phyloP scores from a whole-genome alignment of 331 rosid species.

The Quercus phellos region DNA sequence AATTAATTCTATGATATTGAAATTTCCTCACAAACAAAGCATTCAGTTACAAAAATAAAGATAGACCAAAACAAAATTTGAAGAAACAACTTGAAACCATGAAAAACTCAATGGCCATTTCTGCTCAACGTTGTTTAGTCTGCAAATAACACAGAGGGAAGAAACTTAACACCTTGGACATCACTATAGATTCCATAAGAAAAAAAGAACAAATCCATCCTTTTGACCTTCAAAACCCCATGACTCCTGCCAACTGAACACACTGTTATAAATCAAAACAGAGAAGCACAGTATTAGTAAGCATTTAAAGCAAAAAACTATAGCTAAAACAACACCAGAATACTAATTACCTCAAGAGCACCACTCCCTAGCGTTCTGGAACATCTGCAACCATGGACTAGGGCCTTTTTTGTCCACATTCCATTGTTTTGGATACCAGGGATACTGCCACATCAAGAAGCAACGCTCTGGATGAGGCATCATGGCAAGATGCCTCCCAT shows the following conservation, averaged over 20 bases:
- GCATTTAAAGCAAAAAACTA: conserved; percentile 5
- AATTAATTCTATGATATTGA: background rate
- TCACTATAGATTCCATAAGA: background rate
- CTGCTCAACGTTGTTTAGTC: background rate
- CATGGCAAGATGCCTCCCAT: conserved; percentile 86
- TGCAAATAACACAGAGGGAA: background rate
- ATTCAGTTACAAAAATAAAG: background rate
- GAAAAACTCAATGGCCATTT: background rate
- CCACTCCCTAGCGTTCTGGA: conserved; percentile 91
- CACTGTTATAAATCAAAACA: background rate
- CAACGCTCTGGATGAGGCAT: conserved; percentile 94
- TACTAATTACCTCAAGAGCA: conserved; percentile 39
- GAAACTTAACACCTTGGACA: background rate
- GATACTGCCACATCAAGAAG: conserved; percentile 90
- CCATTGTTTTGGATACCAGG: conserved; percentile 88
- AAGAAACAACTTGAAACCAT: background rate
- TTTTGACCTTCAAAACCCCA: background rate
- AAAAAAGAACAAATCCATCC: background rate
- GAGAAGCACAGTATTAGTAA: background rate
- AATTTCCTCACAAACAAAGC: background rate
- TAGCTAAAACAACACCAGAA: conserved; percentile 2
- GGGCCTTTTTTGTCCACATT: conserved; percentile 68
- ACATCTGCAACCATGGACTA: conserved; percentile 84
- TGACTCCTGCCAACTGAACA: background rate
- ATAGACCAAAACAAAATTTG: no score